Conservation (phyloP, 2,329 filamentous ascomycete genomes). For the Xylaria digitata region DNA sequence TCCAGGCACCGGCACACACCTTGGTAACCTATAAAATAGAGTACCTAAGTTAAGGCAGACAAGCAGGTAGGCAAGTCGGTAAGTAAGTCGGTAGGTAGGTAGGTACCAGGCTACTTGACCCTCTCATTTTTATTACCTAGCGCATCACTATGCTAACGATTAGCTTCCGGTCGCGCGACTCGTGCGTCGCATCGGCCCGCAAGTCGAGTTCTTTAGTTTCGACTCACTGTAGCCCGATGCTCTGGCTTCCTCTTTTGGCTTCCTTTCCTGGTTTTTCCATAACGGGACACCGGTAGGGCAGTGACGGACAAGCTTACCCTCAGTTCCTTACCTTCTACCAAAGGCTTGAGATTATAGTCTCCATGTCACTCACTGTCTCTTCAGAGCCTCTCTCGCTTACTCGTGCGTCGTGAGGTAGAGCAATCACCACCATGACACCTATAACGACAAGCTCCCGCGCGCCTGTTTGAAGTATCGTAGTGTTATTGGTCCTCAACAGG, state of each 20-base stretch:
- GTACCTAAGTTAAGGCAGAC: constrained; percentile 11
- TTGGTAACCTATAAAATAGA: neutral
- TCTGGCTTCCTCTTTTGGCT: neutral
- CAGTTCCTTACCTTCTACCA: constrained; percentile 1
- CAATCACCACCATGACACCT: constrained; percentile 19
- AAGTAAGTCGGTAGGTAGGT: too few relatives aligned
- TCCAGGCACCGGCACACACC: constrained; percentile 10
- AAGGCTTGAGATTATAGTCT: constrained; percentile 1
- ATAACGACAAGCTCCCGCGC: constrained; percentile 41
- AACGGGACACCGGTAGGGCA: neutral
- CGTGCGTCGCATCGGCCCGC: constrained; percentile 18
- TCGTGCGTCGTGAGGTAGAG: constrained; percentile 1
- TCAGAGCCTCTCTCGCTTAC: constrained; percentile 4
- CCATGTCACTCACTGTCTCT: constrained; percentile 2
- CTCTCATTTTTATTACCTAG: neutral
- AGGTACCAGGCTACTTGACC: neutral
- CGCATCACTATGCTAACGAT: neutral
- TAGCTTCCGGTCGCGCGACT: neutral
- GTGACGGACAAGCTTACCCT: neutral
- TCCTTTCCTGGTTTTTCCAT: constrained; percentile 4
- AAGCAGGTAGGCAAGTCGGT: neutral
- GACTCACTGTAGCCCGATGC: neutral
- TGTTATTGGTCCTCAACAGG: constrained; percentile 32
- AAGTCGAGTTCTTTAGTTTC: constrained; percentile 14
- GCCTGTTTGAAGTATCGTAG: constrained; percentile 39